phyloP scores from a whole-genome alignment of 192 early-diverging fungal genomes.

The Entomortierella lignicola region DNA sequence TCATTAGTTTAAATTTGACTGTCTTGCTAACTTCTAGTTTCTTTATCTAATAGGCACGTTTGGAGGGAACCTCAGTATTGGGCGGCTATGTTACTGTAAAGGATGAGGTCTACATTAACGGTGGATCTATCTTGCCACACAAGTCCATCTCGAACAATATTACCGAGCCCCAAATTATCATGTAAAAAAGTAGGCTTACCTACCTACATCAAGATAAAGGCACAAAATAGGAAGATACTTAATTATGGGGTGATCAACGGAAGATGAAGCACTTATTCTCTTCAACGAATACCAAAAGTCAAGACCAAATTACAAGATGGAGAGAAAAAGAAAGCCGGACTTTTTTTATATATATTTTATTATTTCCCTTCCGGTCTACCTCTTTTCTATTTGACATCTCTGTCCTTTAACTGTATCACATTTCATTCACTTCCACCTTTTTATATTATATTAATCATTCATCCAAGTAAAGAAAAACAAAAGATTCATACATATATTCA shows the following conservation, averaged over 20 bases:
- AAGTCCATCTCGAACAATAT: constrained; percentile 91
- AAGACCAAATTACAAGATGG: constrained; percentile 4
- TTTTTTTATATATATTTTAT: constrained; percentile 8
- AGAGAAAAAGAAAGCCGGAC: constrained; percentile 6
- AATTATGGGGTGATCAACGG: background rate
- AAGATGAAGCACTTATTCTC: background rate
- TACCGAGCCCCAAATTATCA: constrained; percentile 94
- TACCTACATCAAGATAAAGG: too few relatives aligned
- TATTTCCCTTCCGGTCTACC: background rate
- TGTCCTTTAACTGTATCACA: background rate
- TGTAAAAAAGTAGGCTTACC: constrained; percentile 69
- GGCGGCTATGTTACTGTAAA: constrained; percentile 97
- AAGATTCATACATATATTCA: too few relatives aligned
- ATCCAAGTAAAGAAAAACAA: background rate
- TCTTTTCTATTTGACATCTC: background rate
- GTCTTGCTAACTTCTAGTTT: too few relatives aligned
- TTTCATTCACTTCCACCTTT: background rate
- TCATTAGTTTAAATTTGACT: too few relatives aligned
- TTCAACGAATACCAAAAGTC: constrained; percentile 1
- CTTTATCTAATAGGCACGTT: constrained; percentile 64
- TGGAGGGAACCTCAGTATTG: constrained; percentile 94
- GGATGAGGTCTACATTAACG: constrained; percentile 96
- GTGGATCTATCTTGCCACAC: constrained; percentile 96
- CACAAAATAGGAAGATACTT: background rate
- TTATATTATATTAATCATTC: background rate